These are phyloP conservation scores for Yamadazyma sp. DNA, from an alignment of 1,139 yeast species.

Conservation along the genomic window DNA sequence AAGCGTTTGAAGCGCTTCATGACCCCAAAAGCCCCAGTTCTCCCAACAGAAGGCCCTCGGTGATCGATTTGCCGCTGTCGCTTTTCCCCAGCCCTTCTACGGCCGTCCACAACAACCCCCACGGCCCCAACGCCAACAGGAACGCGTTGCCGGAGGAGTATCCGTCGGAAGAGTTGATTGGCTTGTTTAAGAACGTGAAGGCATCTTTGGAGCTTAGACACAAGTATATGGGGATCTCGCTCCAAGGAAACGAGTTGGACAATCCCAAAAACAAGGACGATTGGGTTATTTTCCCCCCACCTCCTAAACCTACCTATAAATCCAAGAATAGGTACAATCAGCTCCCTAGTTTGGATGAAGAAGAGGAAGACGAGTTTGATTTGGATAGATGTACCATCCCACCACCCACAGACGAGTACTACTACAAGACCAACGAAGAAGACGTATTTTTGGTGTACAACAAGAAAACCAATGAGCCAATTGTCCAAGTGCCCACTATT, in stretches of 20 bases:
- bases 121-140: conserved; percentile 20
- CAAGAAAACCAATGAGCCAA: conserved; percentile 22
- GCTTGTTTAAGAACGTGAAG: conserved; percentile 68
- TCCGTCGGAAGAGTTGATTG: conserved; percentile 69
- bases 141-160: conserved; percentile 66
- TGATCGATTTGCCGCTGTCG: conserved; percentile 47
- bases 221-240: conserved; percentile 68
- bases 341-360: conserved; percentile 30
- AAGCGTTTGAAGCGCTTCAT: conserved; percentile 59
- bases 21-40: conserved; percentile 21
- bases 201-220: conserved; percentile 73
- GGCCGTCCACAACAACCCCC: conserved; percentile 16
- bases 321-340: conserved; percentile 60
- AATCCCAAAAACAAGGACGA: conserved; percentile 76
- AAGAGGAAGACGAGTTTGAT: conserved; percentile 54
- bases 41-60: conserved; percentile 46
- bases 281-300: conserved; percentile 90
- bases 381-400: conserved; percentile 67
- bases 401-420: conserved; percentile 46
- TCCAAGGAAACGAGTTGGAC: conserved; percentile 62
- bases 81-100: conserved; percentile 23
- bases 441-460: conserved; percentile 70
- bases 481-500: conserved; percentile 71
- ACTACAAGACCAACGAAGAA: conserved; percentile 53
- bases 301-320: conserved; percentile 91